These are phyloP conservation scores for Naematelia aurantialba DNA, from an alignment of 768 basidiomycete genomes.

Conservation along the genomic window DNA sequence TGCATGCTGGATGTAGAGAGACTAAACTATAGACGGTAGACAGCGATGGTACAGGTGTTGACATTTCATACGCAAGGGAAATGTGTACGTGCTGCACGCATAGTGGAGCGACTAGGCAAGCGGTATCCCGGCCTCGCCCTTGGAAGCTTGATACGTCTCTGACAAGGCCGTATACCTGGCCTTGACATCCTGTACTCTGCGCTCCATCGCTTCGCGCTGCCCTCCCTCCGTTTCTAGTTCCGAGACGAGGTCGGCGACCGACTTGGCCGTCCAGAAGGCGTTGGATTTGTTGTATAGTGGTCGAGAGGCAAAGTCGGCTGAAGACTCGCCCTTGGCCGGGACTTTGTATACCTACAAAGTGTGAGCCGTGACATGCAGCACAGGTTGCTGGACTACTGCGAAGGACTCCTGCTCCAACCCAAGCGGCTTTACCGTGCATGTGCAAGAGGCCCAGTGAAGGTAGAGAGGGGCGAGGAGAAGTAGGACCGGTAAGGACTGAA, in stretches of 20 bases:
- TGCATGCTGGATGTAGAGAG: too few species aligned
- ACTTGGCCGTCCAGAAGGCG: conserved; percentile 26
- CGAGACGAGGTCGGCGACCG: conserved; percentile 16
- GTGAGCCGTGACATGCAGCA: too few species aligned
- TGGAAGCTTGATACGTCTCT: conserved; percentile 28
- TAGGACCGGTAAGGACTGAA: not conserved
- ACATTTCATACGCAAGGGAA: not conserved
- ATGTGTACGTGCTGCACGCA: not conserved
- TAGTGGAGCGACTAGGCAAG: too few species aligned
- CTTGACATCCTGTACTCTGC: conserved; percentile 17
- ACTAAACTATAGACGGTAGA: too few species aligned
- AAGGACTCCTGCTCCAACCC: too few species aligned
- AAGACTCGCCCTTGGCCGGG: conserved; percentile 10
- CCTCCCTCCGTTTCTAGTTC: conserved; percentile 12
- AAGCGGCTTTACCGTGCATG: too few species aligned
- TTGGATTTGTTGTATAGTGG: conserved; percentile 39
- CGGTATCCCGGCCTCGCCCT: conserved; percentile 33
- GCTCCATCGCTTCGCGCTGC: conserved; percentile 9
- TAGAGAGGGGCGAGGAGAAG: too few species aligned
- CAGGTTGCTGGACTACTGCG: too few species aligned
- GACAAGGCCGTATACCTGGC: conserved; percentile 23
- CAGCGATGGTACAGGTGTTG: too few species aligned
- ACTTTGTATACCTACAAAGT: conserved; percentile 35
- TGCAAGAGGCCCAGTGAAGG: too few species aligned
- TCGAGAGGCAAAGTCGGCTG: conserved; percentile 12